Evolutionary conservation across 305 asterid genomes (phyloP).

Genomic region (Withania somnifera): DNA sequence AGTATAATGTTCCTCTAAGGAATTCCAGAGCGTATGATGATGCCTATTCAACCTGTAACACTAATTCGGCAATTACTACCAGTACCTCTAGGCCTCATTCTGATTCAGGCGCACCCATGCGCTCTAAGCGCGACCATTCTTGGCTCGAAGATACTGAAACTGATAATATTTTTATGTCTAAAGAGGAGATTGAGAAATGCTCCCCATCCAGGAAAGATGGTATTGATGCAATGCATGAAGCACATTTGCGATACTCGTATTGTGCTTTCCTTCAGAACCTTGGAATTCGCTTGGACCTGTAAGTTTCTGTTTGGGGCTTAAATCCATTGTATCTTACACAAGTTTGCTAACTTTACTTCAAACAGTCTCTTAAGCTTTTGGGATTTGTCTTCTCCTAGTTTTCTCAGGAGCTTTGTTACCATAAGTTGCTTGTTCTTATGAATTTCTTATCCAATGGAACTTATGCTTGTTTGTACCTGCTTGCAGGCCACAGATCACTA

Average conservation of each 20-base stretch:
- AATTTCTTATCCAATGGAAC: background rate
- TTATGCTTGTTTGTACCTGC: background rate
- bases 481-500: constrained; percentile 91
- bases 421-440: background rate
- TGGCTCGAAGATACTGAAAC: constrained; percentile 50
- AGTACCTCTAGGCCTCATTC: constrained; percentile 8
- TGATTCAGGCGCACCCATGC: constrained; percentile 27
- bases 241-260: constrained; percentile 77
- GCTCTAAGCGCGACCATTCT: constrained; percentile 59
- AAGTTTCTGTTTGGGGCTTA: constrained; percentile 19
- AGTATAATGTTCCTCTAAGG: constrained; percentile 22
- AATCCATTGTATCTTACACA: background rate
- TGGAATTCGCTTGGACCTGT: constrained; percentile 83
- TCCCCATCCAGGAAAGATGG: constrained; percentile 97
- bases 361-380: background rate
- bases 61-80: constrained; percentile 23
- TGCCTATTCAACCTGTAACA: constrained; percentile 15
- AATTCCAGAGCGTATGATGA: constrained; percentile 16
- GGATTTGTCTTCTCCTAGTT: background rate
- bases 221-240: constrained; percentile 69
- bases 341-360: background rate
- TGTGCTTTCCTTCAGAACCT: constrained; percentile 89
- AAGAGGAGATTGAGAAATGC: constrained; percentile 79
- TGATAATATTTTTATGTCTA: constrained; percentile 55
- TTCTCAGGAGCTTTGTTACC: background rate